Evolutionary conservation across 1,139 yeast species (phyloP), one percentile per base, ranked within the genome.

Genomic region (Protomyces arabidopsidicola): DNA sequence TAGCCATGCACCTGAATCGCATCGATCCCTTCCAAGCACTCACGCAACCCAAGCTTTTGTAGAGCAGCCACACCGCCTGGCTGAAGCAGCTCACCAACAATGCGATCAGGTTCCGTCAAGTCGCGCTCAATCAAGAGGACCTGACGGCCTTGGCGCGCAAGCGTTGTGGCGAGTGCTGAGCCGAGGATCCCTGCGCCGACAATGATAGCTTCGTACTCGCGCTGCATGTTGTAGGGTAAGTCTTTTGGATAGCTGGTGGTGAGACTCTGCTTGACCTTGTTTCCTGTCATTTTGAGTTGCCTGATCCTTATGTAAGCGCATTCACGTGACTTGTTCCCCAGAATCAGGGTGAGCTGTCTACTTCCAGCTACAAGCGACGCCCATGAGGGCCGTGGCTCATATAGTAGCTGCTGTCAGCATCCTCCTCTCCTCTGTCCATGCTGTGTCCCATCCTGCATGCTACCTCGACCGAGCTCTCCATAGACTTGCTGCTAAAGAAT

Each of bases 171-270:
- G 34, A 93, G 81, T 65, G 93, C 85, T 3, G 98, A 97, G 0
- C 99, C 99, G 14, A 89, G 86, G 22, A 93, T 96, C 53, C 99
- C 99, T 14, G 98, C 97, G 20, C 98, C 98, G 42, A 93, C 82
- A 35, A 88, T 84, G 42, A 87, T 83, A 42, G 80, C 87, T 70
- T 87, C 95, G 73, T 80, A 75, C 27, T 71, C 72, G 38, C 65
- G 42, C 63, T 53, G 39, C 56, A 58, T 58, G 39, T 4, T 10
- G 53, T 2, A 6, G 4, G 5, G 51, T 36, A 5, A 14, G 42
- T 36, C 4, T 9, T 9, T 14, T 36, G 16, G 42, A 9, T 14
- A 36, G 16, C 18, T 36, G 16, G 4, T 36, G n/a, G n/a, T n/a
- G n/a, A n/a, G n/a, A n/a, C n/a, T n/a, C n/a, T n/a, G n/a, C n/a